Conservation (phyloP, 305 asterid species). For the Fraxinus xanthoxyloides region DNA sequence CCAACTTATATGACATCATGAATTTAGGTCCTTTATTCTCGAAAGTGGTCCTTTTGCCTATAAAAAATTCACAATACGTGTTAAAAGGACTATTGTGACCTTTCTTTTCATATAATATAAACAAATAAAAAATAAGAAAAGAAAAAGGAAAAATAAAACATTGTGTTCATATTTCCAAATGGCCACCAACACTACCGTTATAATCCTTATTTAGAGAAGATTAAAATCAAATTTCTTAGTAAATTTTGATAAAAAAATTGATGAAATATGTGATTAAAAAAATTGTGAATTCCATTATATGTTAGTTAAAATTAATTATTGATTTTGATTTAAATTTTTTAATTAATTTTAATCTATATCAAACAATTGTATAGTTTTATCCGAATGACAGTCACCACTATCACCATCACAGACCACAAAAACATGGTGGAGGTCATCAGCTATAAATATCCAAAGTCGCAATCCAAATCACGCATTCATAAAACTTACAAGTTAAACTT, state of each 20-base stretch:
- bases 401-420: not conserved
- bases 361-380: not conserved
- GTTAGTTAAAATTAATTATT: no score
- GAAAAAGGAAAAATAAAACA: no score
- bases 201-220: not conserved
- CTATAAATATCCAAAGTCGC: not conserved
- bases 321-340: no score
- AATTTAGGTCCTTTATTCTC: no score
- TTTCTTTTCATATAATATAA: not conserved
- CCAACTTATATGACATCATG: no score
- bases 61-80: not conserved
- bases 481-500: not conserved
- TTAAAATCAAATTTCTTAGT: no score
- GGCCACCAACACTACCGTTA: no score
- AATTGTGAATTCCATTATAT: not conserved
- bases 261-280: not conserved
- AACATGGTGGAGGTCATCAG: not conserved
- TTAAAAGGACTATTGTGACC: not conserved
- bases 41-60: not conserved
- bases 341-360: no score
- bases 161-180: no score
- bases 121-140: not conserved
- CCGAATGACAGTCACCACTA: no score
- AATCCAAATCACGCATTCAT: not conserved
- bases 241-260: no score